Evolutionary conservation across 345 rosid species (phyloP), one percentile per base, ranked within the genome.

Genomic region (Noccaea caerulescens): DNA sequence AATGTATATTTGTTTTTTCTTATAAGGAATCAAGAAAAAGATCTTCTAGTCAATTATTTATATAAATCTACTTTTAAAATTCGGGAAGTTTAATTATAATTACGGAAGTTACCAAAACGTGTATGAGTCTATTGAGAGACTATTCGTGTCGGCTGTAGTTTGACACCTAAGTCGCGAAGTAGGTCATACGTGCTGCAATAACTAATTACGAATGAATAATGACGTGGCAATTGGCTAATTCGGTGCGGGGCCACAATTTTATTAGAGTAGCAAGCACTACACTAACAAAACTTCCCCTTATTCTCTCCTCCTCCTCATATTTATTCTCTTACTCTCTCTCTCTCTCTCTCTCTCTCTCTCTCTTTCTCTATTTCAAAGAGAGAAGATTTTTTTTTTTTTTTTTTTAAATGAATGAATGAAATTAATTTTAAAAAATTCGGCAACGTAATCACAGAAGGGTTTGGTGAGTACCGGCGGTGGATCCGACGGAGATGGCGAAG

Each of bases 401-500:
- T 27, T 27, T 27, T 3, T 23, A 36, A 30, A 42, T 60, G 36
- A 49, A 68, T 54, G 78, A 16, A 51, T 25, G 33, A 41, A 56
- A 14, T 43, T 42, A 3, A 52, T 67, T 37, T 41, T 38, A 13
- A 59, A 60, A 52, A 6, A 25, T 50, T 53, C 73, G 23, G 10
- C 49, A 33, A 8, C 41, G 37, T 60, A 67, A 75, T 68, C 57
- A 8, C 14, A 54, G 13, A 9, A 62, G 64, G 10, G 43, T 68
- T 68, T 54, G 63, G 43, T 52, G 62, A 65, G 30, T 23, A 36
- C 2, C 69, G 52, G 79, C 50, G 74, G 67, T 71, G 66, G 80
- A 76, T 71, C 62, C 66, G 46, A 25, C 49, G 64, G 33, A 49
- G 50, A 88, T 88, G 94, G 94, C 94, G 53, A 86, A 86, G 77